phyloP scores from a whole-genome alignment of 2,329 filamentous ascomycete species.

The Metarhizium anisopliae region DNA sequence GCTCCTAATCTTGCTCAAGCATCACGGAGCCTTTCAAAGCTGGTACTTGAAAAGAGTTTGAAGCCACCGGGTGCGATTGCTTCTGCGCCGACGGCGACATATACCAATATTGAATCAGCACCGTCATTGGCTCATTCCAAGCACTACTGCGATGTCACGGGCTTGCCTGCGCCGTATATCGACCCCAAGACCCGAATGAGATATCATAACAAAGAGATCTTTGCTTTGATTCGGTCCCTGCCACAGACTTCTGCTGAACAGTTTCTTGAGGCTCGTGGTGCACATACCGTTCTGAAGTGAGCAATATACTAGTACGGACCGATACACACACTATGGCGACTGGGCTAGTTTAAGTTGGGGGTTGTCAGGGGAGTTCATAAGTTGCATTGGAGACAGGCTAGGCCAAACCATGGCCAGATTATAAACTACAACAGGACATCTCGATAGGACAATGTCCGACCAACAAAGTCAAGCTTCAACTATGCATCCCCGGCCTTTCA shows the following conservation, averaged over 20 bases:
- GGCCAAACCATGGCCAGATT: neutral
- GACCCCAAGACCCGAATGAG: conserved; percentile 91
- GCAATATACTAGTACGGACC: neutral
- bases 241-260: conserved; percentile 78
- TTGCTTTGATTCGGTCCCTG: conserved; percentile 69
- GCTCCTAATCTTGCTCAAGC: conserved; percentile 78
- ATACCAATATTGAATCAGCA: conserved; percentile 93
- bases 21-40: conserved; percentile 73
- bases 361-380: neutral
- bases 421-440: conserved; percentile 1
- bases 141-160: conserved; percentile 94
- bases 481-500: conserved; percentile 77
- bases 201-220: conserved; percentile 91
- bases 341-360: neutral
- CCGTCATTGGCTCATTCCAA: conserved; percentile 77
- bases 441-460: conserved; percentile 50
- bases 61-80: conserved; percentile 23
- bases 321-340: neutral
- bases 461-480: conserved; percentile 94
- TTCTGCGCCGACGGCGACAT: conserved; percentile 65
- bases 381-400: neutral
- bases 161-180: conserved; percentile 80
- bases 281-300: conserved; percentile 89
- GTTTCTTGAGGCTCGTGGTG: conserved; percentile 81
- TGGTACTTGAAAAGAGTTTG: conserved; percentile 79